Conservation (phyloP, 2,329 filamentous ascomycete genomes). For the Tricladium varicosporioides region DNA sequence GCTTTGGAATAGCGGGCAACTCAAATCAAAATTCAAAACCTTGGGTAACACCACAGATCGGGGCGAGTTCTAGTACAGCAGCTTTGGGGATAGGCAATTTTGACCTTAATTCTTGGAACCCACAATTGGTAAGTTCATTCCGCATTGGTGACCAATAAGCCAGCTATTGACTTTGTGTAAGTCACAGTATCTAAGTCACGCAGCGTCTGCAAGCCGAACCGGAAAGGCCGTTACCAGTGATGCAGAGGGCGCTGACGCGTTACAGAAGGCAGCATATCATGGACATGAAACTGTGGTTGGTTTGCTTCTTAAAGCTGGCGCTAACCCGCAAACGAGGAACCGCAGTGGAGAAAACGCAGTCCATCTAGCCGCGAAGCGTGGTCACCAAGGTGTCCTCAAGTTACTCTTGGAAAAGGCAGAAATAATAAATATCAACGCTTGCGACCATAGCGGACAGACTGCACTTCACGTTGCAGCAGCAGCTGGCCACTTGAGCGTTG, state of each 20-base stretch:
- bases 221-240: background rate
- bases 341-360: background rate
- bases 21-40: background rate
- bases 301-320: background rate
- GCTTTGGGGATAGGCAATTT: background rate
- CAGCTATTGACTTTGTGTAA: too few relatives aligned
- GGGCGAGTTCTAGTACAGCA: background rate
- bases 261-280: background rate
- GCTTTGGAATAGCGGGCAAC: background rate
- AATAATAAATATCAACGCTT: background rate
- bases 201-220: background rate
- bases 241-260: background rate
- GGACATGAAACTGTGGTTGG: background rate
- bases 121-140: background rate
- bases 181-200: too few relatives aligned
- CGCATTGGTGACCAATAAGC: too few relatives aligned
- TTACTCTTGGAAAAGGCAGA: background rate
- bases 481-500: background rate
- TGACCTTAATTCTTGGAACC: background rate
- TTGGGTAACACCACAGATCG: background rate
- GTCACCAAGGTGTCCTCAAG: background rate
- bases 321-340: background rate
- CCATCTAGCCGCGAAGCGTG: background rate
- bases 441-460: background rate
- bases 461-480: background rate